These are phyloP conservation scores for Sporothrix brunneoviolacea DNA, from an alignment of 2,329 filamentous ascomycete genomes.

Conservation along the genomic window DNA sequence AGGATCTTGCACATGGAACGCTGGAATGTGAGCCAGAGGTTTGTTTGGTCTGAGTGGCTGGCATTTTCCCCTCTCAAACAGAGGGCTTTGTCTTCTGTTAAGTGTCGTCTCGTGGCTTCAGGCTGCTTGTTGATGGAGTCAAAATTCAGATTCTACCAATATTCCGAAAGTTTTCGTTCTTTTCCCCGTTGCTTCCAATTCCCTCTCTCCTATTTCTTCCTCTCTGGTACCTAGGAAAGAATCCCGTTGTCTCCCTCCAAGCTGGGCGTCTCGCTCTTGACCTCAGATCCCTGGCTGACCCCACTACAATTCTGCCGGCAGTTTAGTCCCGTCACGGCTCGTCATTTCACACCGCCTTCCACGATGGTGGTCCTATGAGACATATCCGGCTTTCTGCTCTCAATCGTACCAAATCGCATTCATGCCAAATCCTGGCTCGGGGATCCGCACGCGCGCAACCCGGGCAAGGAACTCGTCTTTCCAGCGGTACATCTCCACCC, in stretches of 20 bases:
- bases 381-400: not conserved
- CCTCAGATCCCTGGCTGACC: not conserved
- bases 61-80: no score
- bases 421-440: slow-evolving; percentile 89
- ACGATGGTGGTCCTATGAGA: not conserved
- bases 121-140: no score
- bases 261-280: not conserved
- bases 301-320: slow-evolving; percentile 7
- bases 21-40: no score
- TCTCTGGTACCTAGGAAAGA: not conserved
- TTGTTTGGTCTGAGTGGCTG: no score
- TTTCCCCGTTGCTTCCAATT: no score
- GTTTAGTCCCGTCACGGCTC: not conserved
- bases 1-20: no score
- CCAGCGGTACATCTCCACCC: slow-evolving; percentile 84
- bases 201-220: not conserved
- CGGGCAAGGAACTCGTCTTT: slow-evolving; percentile 71
- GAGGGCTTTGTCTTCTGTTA: no score
- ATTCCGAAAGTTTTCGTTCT: no score
- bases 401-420: slow-evolving; percentile 89
- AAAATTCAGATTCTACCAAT: no score
- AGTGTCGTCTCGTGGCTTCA: no score
- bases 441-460: slow-evolving; percentile 69
- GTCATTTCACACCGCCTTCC: slow-evolving; percentile 7
- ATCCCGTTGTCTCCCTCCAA: not conserved